Conservation (phyloP, 192 early-diverging fungal species). For the Geranomyces variabilis region DNA sequence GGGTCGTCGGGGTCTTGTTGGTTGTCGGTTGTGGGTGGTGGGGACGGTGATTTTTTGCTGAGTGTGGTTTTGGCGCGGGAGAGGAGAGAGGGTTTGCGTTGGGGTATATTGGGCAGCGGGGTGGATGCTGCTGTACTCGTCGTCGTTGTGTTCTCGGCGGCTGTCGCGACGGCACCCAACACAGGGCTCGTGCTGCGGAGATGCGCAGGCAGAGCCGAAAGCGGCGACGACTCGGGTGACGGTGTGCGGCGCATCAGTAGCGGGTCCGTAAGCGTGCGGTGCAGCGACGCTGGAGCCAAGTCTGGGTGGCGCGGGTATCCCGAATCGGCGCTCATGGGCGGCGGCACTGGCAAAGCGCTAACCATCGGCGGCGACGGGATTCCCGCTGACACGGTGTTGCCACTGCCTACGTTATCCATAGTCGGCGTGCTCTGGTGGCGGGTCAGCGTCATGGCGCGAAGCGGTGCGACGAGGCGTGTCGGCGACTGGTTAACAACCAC, state of each 20-base stretch:
- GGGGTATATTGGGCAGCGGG: not conserved
- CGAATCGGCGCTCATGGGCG: not conserved
- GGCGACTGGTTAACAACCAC: not conserved
- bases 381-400: no score
- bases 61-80: not conserved
- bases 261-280: constrained; percentile 4
- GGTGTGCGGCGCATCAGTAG: not conserved
- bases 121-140: not conserved
- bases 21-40: not conserved
- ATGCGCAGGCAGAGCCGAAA: not conserved
- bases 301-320: not conserved
- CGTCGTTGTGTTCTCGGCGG: not conserved
- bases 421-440: constrained; percentile 1
- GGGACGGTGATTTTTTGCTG: not conserved
- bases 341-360: not conserved
- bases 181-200: no score
- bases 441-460: not conserved
- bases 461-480: not conserved
- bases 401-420: not conserved
- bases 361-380: no score
- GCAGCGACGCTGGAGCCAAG: not conserved
- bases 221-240: not conserved
- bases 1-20: constrained; percentile 13
- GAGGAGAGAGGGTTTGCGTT: constrained; percentile 5
- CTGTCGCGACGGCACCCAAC: not conserved